phyloP scores from a whole-genome alignment of 257 asterid species.

The Knoxia roxburghii region DNA sequence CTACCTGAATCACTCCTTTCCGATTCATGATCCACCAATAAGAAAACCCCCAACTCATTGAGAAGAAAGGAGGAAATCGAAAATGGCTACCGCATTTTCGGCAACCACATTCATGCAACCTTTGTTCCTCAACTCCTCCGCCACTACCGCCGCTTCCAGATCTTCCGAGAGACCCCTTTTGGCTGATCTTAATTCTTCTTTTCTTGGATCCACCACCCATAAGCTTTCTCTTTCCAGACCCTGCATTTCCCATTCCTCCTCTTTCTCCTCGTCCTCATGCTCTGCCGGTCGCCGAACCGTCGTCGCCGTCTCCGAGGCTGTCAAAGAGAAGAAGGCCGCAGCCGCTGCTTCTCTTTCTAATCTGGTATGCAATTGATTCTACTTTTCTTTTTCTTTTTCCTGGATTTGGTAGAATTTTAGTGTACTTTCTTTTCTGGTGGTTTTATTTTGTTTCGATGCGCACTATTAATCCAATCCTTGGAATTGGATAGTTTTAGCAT shows the following conservation, averaged over 20 bases:
- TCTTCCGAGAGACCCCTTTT: slow-evolving; percentile 47
- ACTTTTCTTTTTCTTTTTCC: not conserved
- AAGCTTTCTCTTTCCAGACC: slow-evolving; percentile 21
- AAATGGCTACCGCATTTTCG: slow-evolving; percentile 55
- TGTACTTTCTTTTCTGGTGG: not conserved
- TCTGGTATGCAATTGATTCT: slow-evolving; percentile 36
- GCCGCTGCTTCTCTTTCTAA: slow-evolving; percentile 37
- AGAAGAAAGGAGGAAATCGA: not conserved
- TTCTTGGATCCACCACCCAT: slow-evolving; percentile 43
- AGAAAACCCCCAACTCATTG: not conserved
- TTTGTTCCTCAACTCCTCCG: slow-evolving; percentile 30
- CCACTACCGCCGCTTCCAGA: slow-evolving; percentile 33
- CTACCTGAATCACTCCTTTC: not conserved
- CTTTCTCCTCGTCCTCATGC: slow-evolving; percentile 6
- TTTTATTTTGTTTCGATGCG: not conserved
- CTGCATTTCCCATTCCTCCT: slow-evolving; percentile 21
- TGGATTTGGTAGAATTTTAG: not conserved
- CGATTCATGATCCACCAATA: not conserved
- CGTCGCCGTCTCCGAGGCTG: slow-evolving; percentile 68
- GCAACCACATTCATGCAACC: slow-evolving; percentile 53
- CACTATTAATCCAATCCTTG: not conserved
- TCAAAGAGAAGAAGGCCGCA: slow-evolving; percentile 66
- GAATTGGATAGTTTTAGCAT: not conserved
- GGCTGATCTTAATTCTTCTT: slow-evolving; percentile 33
- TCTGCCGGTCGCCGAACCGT: slow-evolving; percentile 38